A percentile compares a stretch with the other conserved stretches of the same genome.
Evolutionary conservation across 2,329 filamentous ascomycete species (phyloP).

Genomic region (Microcyclospora tardicrescens): DNA sequence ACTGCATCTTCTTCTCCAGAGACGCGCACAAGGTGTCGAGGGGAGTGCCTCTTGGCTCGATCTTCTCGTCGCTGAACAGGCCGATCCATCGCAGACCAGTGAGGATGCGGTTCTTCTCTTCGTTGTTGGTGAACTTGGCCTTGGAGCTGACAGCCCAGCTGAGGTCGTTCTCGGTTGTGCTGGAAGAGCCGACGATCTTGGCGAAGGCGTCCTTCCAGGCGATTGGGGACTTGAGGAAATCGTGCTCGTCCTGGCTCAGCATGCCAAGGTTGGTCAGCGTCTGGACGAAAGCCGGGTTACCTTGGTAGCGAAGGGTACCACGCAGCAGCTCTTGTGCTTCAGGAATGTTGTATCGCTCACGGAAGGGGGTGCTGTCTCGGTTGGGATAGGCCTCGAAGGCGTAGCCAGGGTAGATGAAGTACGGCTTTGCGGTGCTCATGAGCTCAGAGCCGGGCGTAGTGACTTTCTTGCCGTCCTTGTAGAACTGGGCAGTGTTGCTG

Average conservation of each 20-base stretch:
- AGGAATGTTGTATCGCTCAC: conserved; percentile 79
- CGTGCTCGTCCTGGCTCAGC: conserved; percentile 56
- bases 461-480: conserved; percentile 63
- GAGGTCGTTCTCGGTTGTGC: conserved; percentile 50
- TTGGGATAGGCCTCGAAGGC: conserved; percentile 89
- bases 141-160: conserved; percentile 61
- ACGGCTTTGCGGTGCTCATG: conserved; percentile 80
- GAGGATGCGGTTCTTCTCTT: conserved; percentile 58
- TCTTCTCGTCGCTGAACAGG: conserved; percentile 54
- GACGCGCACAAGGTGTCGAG: conserved; percentile 84
- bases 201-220: conserved; percentile 78
- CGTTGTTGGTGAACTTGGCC: conserved; percentile 54
- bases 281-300: conserved; percentile 84
- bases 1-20: conserved; percentile 86
- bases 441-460: conserved; percentile 34
- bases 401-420: conserved; percentile 79
- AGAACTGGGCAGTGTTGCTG: conserved; percentile 72
- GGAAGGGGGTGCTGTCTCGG: conserved; percentile 77
- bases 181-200: conserved; percentile 58
- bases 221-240: conserved; percentile 44
- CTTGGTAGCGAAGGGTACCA: conserved; percentile 72
- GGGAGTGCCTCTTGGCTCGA: conserved; percentile 62
- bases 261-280: conserved; percentile 83
- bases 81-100: conserved; percentile 61
- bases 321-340: conserved; percentile 80